These are phyloP conservation scores for Anthracocystis setariae DNA, from an alignment of 1,284 basidiomycete genomes.

Conservation along the genomic window DNA sequence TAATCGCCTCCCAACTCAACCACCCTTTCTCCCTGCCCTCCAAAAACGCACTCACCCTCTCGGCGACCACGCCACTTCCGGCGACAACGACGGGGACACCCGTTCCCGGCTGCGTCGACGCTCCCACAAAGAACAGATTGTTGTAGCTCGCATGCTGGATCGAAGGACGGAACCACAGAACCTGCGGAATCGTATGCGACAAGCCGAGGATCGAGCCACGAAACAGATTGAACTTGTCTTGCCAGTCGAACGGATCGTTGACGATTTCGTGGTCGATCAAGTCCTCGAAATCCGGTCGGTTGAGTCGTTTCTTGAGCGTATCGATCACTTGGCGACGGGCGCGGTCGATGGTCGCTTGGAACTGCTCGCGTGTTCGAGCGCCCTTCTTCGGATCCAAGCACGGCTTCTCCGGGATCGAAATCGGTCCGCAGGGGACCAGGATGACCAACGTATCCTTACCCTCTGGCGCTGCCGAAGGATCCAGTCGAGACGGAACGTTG, in stretches of 20 bases:
- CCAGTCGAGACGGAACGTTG: slow-evolving; percentile 71
- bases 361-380: slow-evolving; percentile 47
- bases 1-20: slow-evolving; percentile 38
- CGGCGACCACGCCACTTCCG: slow-evolving; percentile 55
- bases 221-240: slow-evolving; percentile 68
- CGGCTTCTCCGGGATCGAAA: slow-evolving; percentile 48
- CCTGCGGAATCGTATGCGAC: slow-evolving; percentile 67
- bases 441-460: slow-evolving; percentile 69
- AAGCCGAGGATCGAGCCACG: slow-evolving; percentile 69
- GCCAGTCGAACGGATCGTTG: slow-evolving; percentile 68
- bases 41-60: slow-evolving; percentile 43
- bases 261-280: slow-evolving; percentile 58
- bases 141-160: slow-evolving; percentile 55
- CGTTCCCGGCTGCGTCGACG: slow-evolving; percentile 68
- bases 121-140: slow-evolving; percentile 69
- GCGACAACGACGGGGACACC: slow-evolving; percentile 64
- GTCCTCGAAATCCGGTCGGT: slow-evolving; percentile 48
- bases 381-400: slow-evolving; percentile 41
- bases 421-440: slow-evolving; percentile 69
- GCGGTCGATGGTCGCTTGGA: slow-evolving; percentile 30
- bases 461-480: slow-evolving; percentile 66
- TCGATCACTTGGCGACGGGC: slow-evolving; percentile 57
- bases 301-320: slow-evolving; percentile 51
- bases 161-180: slow-evolving; percentile 65
- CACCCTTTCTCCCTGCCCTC: slow-evolving; percentile 32